Evolutionary conservation across 2,329 filamentous ascomycete genomes (phyloP).

Genomic region (Nigrograna mackinnonii): DNA sequence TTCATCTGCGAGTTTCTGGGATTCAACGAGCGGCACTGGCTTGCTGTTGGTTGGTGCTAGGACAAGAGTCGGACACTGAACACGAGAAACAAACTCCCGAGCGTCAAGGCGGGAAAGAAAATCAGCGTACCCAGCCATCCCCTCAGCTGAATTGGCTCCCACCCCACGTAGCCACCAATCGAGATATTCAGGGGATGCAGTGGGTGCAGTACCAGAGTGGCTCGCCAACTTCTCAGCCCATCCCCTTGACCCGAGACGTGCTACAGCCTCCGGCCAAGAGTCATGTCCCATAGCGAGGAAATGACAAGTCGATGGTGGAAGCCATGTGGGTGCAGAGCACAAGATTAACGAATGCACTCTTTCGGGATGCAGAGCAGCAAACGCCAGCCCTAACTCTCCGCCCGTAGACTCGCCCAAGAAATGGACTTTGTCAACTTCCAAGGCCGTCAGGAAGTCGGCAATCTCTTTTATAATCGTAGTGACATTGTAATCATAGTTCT

Average conservation of each 20-base stretch:
- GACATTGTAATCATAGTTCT: background rate
- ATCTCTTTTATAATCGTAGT: background rate
- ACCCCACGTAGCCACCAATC: no score
- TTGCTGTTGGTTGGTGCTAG: no score
- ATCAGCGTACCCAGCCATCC: no score
- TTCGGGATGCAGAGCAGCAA: background rate
- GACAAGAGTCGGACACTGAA: no score
- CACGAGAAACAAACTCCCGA: no score
- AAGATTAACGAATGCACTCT: background rate
- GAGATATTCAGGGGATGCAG: no score
- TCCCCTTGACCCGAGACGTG: background rate
- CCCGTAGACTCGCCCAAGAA: background rate
- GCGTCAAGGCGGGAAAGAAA: no score
- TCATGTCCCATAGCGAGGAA: background rate
- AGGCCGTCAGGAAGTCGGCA: background rate
- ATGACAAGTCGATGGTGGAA: background rate
- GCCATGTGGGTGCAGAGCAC: background rate
- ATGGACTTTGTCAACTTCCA: background rate
- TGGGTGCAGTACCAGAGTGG: no score
- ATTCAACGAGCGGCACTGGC: no score
- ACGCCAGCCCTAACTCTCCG: background rate
- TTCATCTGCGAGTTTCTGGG: no score
- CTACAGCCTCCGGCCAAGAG: background rate
- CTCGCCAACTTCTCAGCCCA: no score
- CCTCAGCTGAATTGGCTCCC: no score